Evolutionary conservation across 805 yeast genomes (phyloP), one percentile per base, ranked within the genome.

Genomic region (Saccharomycopsis babjevae): DNA sequence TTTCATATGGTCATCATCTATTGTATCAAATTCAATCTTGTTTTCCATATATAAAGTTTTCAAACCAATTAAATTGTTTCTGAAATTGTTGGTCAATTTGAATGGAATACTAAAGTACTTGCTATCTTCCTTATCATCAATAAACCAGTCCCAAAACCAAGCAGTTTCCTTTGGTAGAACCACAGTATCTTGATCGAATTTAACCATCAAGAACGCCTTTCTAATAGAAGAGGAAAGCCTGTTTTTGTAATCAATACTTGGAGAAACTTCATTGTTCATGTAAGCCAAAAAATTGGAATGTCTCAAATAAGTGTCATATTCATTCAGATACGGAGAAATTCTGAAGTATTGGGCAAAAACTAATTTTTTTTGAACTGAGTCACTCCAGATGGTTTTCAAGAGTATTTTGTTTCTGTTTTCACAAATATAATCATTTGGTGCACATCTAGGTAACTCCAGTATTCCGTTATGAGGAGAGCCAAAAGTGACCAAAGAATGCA

Each of bases 401-500:
- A 88, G 69, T 1, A 84, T 42, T 34, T 88, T 42, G 88, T 94
- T 10, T 93, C 89, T 72, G 65, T 88, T 58, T 84, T 87, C 72
- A 88, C 96, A 28, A 83, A 84, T 70, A 96, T 96, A n/a, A 84
- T 89, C 61, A 79, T 85, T 42, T 91, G 88, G 11, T 79, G 88
- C 58, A 84, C 96, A 16, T 80, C 85, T 8, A 75, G 82, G 65
- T 85, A 83, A 69, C 61, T 88, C 93, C 63, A 77, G 74, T 4
- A 88, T 79, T 1, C 94, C 96, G 72, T 84, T 79, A 67, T 88
- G 96, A 0, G 96, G 96, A 1, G 90, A 83, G 0, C 96, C 96
- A 71, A 85, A 86, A 0, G 96, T 86, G 15, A 88, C 73, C 56
- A 88, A 72, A 36, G 52, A 46, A 46, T 46, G 52, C 5, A 46